Evolutionary conservation across 75 land plant species (phyloP).

Genomic region (Cupressus sempervirens): DNA sequence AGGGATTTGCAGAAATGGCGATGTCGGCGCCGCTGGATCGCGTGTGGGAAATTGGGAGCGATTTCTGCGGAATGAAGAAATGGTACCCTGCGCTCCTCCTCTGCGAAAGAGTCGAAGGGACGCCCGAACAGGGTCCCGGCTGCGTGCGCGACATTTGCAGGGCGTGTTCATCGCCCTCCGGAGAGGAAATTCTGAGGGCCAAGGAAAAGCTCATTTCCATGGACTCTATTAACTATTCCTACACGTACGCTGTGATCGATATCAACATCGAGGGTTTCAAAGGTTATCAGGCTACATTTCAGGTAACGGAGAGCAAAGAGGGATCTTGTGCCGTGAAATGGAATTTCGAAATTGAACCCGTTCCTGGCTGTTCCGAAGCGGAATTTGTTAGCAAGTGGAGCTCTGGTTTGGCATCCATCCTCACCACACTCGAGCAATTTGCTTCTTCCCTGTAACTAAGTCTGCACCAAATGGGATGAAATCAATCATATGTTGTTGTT

Average conservation of each 20-base stretch:
- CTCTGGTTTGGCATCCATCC: no score
- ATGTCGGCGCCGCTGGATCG: constrained; percentile 21
- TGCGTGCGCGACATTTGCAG: constrained; percentile 30
- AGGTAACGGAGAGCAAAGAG: constrained; percentile 7
- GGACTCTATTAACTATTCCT: constrained; percentile 14
- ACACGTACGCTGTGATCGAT: constrained; percentile 31
- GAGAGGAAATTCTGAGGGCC: constrained; percentile 12
- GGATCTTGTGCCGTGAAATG: constrained; percentile 15
- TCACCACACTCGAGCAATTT: no score
- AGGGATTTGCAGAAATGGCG: constrained; percentile 28
- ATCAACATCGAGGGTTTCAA: constrained; percentile 32
- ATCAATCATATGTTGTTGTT: no score
- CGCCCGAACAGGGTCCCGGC: constrained; percentile 19
- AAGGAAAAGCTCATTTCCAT: constrained; percentile 37
- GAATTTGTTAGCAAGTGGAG: no score
- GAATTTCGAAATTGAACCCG: not conserved
- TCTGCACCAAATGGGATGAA: no score
- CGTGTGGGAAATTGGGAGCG: constrained; percentile 40
- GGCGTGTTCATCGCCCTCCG: not conserved
- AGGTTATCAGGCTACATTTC: constrained; percentile 22
- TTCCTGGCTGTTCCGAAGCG: no score
- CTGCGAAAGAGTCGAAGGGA: constrained; percentile 32
- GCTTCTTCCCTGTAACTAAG: no score
- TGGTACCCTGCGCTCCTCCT: constrained; percentile 30
- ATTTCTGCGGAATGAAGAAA: constrained; percentile 38